phyloP scores from a whole-genome alignment of 1,284 basidiomycete genomes.

The Apiotrichum domesticum region DNA sequence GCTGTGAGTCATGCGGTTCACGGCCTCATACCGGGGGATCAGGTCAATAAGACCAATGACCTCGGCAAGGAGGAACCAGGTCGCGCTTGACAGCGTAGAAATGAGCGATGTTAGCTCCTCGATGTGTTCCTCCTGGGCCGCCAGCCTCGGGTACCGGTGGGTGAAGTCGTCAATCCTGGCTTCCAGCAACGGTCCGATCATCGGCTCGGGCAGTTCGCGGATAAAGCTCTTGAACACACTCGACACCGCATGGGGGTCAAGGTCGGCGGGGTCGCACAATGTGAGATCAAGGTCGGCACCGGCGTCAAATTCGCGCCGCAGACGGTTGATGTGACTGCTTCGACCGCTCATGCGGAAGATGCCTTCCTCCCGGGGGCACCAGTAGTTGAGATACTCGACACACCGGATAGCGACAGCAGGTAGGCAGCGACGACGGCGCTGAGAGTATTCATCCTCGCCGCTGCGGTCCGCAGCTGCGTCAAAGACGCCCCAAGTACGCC shows the following conservation, averaged over 20 bases:
- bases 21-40: conserved; percentile 29
- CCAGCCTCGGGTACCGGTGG: background rate
- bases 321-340: conserved; percentile 59
- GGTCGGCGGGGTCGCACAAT: conserved; percentile 66
- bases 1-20: conserved; percentile 44
- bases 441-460: conserved; percentile 22
- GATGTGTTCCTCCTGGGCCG: conserved; percentile 5
- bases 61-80: conserved; percentile 47
- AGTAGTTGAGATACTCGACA: conserved; percentile 43
- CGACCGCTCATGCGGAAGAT: conserved; percentile 48
- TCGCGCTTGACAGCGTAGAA: conserved; percentile 33
- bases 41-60: conserved; percentile 41
- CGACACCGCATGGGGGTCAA: conserved; percentile 87
- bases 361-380: conserved; percentile 47
- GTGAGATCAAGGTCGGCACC: conserved; percentile 79
- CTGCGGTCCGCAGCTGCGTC: conserved; percentile 19
- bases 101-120: conserved; percentile 26
- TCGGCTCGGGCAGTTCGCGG: conserved; percentile 63
- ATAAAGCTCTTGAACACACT: conserved; percentile 56
- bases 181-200: conserved; percentile 63
- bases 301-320: conserved; percentile 75
- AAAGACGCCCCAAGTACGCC: conserved; percentile 29
- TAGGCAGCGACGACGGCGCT: conserved; percentile 31
- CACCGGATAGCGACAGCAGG: conserved; percentile 44
- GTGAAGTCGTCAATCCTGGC: conserved; percentile 62